Evolutionary conservation across 2,329 filamentous ascomycete genomes (phyloP).

Genomic region (Intubia oerlemansii): DNA sequence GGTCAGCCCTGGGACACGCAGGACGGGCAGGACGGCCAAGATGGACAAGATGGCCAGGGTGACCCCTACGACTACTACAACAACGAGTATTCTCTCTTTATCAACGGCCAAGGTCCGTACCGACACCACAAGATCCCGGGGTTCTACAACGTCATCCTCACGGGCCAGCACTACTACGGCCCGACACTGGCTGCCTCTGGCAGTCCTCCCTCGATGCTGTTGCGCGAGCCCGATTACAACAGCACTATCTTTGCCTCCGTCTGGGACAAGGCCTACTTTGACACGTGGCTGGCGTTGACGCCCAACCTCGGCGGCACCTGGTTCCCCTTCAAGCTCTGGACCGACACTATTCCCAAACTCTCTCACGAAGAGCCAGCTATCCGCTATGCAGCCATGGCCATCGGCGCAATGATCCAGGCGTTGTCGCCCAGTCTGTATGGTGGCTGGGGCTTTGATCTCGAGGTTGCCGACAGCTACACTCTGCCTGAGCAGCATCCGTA

Average conservation of each 20-base stretch:
- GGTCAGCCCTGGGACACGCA: too few relatives aligned
- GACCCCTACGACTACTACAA: too few relatives aligned
- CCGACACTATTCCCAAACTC: slow-evolving; percentile 14
- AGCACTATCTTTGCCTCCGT: slow-evolving; percentile 6
- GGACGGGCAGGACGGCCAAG: too few relatives aligned
- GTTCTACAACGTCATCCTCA: not conserved
- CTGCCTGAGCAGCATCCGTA: too few relatives aligned
- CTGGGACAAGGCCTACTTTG: slow-evolving; percentile 11
- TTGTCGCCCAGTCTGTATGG: slow-evolving; percentile 5
- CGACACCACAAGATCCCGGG: not conserved
- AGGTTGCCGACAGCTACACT: too few relatives aligned
- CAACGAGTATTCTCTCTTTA: too few relatives aligned
- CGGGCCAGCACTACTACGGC: too few relatives aligned
- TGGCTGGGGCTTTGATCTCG: slow-evolving; percentile 3
- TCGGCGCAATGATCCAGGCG: slow-evolving; percentile 13
- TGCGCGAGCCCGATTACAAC: slow-evolving; percentile 5
- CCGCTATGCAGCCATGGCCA: slow-evolving; percentile 16
- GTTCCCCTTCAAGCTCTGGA: slow-evolving; percentile 17
- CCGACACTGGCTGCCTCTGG: not conserved
- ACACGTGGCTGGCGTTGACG: slow-evolving; percentile 10
- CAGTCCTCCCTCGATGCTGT: not conserved
- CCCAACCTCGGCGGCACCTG: slow-evolving; percentile 11
- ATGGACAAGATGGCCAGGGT: too few relatives aligned
- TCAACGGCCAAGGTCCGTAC: too few relatives aligned
- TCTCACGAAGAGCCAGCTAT: slow-evolving; percentile 14